phyloP scores from a whole-genome alignment of 1,139 yeast genomes.

The Candida anutae region DNA sequence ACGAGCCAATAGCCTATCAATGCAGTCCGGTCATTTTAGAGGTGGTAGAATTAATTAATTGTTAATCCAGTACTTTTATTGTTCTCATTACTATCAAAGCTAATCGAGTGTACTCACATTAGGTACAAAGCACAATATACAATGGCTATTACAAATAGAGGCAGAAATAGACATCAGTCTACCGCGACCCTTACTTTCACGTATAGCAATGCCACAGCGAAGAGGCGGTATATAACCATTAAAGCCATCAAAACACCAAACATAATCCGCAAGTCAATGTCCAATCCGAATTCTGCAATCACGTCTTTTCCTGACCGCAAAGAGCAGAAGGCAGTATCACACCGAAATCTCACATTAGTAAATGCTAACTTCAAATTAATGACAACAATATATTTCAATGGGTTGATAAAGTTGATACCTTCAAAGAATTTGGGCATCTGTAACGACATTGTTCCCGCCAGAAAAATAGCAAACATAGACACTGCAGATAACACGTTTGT shows the following conservation, averaged over 20 bases:
- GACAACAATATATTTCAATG: slow-evolving; percentile 63
- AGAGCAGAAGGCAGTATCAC: slow-evolving; percentile 23
- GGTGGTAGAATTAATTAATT: slow-evolving; percentile 31
- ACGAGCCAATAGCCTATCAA: slow-evolving; percentile 21
- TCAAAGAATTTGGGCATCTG: slow-evolving; percentile 61
- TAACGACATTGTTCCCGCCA: slow-evolving; percentile 85
- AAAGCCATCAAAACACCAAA: slow-evolving; percentile 33
- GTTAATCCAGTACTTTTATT: too few species aligned
- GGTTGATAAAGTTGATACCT: slow-evolving; percentile 67
- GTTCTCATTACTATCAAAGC: slow-evolving; percentile 8
- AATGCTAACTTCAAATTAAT: slow-evolving; percentile 33
- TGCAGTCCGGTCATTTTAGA: slow-evolving; percentile 31
- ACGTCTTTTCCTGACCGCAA: slow-evolving; percentile 45
- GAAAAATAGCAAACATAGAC: slow-evolving; percentile 61
- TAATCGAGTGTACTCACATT: background rate
- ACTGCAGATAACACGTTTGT: slow-evolving; percentile 60
- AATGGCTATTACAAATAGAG: too few species aligned
- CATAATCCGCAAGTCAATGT: slow-evolving; percentile 7
- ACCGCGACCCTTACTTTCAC: slow-evolving; percentile 17
- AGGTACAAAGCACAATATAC: background rate
- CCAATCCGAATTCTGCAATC: slow-evolving; percentile 34
- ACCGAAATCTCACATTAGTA: slow-evolving; percentile 9
- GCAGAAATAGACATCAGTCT: background rate
- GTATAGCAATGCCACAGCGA: slow-evolving; percentile 21
- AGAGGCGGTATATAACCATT: slow-evolving; percentile 24